phyloP scores from a whole-genome alignment of 2,329 filamentous ascomycete species.

The Neofusicoccum parvum region DNA sequence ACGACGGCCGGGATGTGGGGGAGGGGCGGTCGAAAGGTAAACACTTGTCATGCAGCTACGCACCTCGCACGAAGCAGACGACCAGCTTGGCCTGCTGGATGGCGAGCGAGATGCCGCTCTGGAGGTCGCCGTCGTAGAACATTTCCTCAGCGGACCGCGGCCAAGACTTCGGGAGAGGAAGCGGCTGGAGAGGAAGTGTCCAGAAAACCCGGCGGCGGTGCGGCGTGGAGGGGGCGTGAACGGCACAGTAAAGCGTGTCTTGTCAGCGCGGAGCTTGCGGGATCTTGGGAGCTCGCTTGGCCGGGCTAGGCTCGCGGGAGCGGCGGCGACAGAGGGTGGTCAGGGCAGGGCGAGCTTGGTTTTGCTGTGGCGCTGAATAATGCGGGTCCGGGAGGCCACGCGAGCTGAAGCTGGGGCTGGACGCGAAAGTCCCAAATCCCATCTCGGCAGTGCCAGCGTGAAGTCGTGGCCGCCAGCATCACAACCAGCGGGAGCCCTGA shows the following conservation, averaged over 20 bases:
- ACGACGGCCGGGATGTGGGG: neutral
- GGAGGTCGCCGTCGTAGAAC: conserved; percentile 80
- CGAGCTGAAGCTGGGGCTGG: conserved; percentile 10
- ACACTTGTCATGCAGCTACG: conserved; percentile 9
- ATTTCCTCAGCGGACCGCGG: conserved; percentile 48
- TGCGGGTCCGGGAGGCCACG: conserved; percentile 16
- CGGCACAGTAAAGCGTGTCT: conserved; percentile 7
- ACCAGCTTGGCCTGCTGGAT: conserved; percentile 76
- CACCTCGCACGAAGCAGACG: conserved; percentile 81
- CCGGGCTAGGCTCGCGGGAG: neutral
- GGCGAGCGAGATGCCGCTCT: conserved; percentile 77
- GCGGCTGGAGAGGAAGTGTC: neutral
- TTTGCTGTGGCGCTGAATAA: conserved; percentile 9
- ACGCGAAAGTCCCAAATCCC: neutral
- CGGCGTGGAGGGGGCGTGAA: conserved; percentile 11
- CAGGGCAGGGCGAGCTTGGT: conserved; percentile 3
- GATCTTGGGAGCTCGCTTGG: conserved; percentile 8
- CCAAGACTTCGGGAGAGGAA: conserved; percentile 2
- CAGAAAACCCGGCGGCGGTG: neutral
- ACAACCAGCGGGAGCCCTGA: too few species aligned
- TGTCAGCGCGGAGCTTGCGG: conserved; percentile 16
- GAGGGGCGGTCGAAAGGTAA: neutral
- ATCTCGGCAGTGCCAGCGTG: neutral
- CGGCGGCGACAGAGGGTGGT: conserved; percentile 10
- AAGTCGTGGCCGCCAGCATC: neutral